A percentile compares a stretch with the other conserved stretches of the same genome.
Conservation (phyloP, 2,329 filamentous ascomycete species). For the Claviceps humidiphila region DNA sequence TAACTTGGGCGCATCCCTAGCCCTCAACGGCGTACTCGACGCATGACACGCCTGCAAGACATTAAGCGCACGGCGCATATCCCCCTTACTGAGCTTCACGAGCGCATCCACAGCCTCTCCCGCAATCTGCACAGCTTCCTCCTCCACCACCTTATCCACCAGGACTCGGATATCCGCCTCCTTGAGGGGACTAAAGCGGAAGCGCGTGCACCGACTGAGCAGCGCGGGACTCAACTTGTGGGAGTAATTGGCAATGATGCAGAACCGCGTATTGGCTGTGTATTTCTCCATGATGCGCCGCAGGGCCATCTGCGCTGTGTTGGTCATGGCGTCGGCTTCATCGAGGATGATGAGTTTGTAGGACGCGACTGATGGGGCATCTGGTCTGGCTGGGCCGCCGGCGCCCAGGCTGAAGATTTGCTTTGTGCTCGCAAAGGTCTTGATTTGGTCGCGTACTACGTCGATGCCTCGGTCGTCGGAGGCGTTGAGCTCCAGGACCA, state of each 20-base stretch:
- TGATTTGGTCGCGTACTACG: constrained; percentile 96
- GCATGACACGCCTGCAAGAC: constrained; percentile 95
- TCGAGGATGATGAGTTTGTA: constrained; percentile 97
- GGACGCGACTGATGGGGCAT: background rate
- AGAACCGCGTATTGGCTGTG: constrained; percentile 93
- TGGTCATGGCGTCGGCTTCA: constrained; percentile 99
- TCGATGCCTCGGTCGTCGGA: constrained; percentile 97
- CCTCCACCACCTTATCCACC: constrained; percentile 79
- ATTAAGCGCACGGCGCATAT: constrained; percentile 91
- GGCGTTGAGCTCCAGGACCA: constrained; percentile 96
- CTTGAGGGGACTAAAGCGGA: constrained; percentile 88
- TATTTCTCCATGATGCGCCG: constrained; percentile 98
- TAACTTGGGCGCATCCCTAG: constrained; percentile 44
- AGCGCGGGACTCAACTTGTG: constrained; percentile 93
- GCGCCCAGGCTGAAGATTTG: constrained; percentile 68
- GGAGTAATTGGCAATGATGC: constrained; percentile 97
- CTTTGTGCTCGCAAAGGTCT: constrained; percentile 95
- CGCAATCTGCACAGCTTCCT: constrained; percentile 75
- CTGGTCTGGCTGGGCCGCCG: constrained; percentile 37
- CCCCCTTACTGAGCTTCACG: constrained; percentile 79
- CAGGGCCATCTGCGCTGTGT: constrained; percentile 93
- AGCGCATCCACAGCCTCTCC: constrained; percentile 70
- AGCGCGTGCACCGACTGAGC: constrained; percentile 84
- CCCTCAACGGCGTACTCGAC: constrained; percentile 62
- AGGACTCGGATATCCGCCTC: constrained; percentile 72